These are phyloP conservation scores for Alternaria sp. DNA, from an alignment of 2,329 filamentous ascomycete species.

Conservation along the genomic window DNA sequence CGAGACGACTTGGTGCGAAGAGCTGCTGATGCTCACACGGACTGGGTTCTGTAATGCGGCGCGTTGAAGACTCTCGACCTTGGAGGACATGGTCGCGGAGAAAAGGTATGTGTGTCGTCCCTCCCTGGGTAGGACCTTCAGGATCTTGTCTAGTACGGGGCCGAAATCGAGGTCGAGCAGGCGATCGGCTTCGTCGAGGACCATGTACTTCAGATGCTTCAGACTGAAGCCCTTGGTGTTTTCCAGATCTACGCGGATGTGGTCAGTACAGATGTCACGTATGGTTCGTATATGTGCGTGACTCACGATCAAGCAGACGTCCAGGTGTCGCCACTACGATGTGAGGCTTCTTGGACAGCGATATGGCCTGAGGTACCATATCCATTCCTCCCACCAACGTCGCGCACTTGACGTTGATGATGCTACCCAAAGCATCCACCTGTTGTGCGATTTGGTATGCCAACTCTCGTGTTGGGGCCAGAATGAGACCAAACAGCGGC, in stretches of 20 bases:
- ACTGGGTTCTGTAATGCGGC: constrained; percentile 86
- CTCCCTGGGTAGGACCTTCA: constrained; percentile 76
- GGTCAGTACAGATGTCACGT: background rate
- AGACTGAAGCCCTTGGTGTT: constrained; percentile 92
- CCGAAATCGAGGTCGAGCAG: constrained; percentile 94
- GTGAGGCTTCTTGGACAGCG: constrained; percentile 94
- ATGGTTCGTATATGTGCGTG: background rate
- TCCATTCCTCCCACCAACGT: constrained; percentile 94
- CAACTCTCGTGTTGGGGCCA: constrained; percentile 92
- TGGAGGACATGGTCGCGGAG: constrained; percentile 91
- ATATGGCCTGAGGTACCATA: constrained; percentile 90
- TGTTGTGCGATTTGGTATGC: constrained; percentile 88
- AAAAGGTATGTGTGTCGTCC: constrained; percentile 76
- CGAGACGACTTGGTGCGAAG: constrained; percentile 89
- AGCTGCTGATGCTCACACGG: constrained; percentile 79
- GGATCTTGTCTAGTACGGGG: constrained; percentile 87
- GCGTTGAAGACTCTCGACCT: constrained; percentile 90
- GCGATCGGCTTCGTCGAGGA: constrained; percentile 94
- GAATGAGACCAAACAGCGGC: constrained; percentile 82
- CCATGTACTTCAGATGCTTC: constrained; percentile 80
- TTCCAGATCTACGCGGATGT: constrained; percentile 69
- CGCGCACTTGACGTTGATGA: constrained; percentile 85
- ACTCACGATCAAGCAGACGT: background rate
- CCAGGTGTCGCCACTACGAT: constrained; percentile 88
- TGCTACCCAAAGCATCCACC: constrained; percentile 84